Base-by-base conservation (phyloP, 2,329 filamentous ascomycete species). In the Verticillium nubilum region DNA sequence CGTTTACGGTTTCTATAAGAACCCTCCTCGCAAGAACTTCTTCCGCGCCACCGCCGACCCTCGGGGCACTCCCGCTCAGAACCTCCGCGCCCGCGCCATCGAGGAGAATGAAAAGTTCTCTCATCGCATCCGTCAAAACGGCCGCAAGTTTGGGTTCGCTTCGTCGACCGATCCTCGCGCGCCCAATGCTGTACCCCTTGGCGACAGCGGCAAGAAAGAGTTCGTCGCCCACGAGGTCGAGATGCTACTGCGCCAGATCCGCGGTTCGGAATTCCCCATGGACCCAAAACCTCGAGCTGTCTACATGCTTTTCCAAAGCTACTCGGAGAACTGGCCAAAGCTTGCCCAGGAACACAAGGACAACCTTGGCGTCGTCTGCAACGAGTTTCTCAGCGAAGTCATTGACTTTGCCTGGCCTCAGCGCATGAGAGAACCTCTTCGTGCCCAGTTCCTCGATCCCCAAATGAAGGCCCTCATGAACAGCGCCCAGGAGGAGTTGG, bases 1-100 rank as follows among this genome's bases (percentile, higher is more conserved):
- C 42, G 78, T 82, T 27, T 79, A 82, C 58, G 80, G 80, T 56
- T 81, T 80, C 70, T 82, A 82, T 75, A 82, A 82, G 72, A 82
- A 82, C 61, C 80, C 80, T 0, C 78, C 80, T 17, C 77, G 78
- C 59, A 79, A 80, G 65, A 74, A 72, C 58, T 82, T 82, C 71
- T 82, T 82, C 66, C 74, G 79, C 6, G 72, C 78, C 9, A 78
- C 79, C 12, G 79, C 78, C 2, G 78, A 74, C 52, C 76, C 79
- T 13, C 77, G 77, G 60, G 80, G 79, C 26, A 82, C 80, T 0
- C 80, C 80, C 0, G 75, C 79, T 0, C 79, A 81, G 59, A 81
- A 82, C 64, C 72, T 82, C 6, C 76, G 80, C 6, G 80, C 80
- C 3, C 77, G 80, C 2, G 78, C 79, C 6, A 74, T 78, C 4